These are phyloP conservation scores for Rubia occidens DNA, from an alignment of 305 asterid genomes.

Conservation along the genomic window DNA sequence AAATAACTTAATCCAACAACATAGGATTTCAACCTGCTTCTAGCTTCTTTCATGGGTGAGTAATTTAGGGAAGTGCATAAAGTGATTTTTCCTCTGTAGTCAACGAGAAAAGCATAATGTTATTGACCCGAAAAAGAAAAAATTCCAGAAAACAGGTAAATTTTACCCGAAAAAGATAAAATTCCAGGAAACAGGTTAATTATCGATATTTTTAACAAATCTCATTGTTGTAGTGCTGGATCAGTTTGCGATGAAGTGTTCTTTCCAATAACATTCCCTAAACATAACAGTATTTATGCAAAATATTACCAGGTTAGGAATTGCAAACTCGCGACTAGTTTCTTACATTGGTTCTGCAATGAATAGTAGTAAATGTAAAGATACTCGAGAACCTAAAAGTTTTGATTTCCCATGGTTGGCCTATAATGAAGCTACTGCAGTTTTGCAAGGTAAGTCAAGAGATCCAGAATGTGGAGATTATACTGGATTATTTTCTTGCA, in stretches of 20 bases:
- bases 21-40: conserved; percentile 27
- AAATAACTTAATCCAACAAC: conserved; percentile 15
- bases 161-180: no score
- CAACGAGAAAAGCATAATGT: neutral
- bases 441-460: conserved; percentile 24
- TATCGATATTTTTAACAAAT: neutral
- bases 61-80: neutral
- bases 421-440: conserved; percentile 23
- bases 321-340: conserved; percentile 13
- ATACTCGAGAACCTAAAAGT: conserved; percentile 29
- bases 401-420: conserved; percentile 18
- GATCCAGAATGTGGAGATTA: conserved; percentile 25
- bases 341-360: conserved; percentile 16
- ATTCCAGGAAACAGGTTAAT: no score
- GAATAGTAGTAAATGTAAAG: conserved; percentile 14
- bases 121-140: neutral
- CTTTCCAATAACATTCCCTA: neutral
- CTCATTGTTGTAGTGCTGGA: neutral
- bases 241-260: neutral
- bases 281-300: conserved; percentile 9
- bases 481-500: conserved; percentile 19
- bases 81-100: neutral
- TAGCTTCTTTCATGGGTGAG: conserved; percentile 34
- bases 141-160: neutral
- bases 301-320: conserved; percentile 34